phyloP scores from a whole-genome alignment of 768 basidiomycete species.

The Macrolepiota albuminosa region DNA sequence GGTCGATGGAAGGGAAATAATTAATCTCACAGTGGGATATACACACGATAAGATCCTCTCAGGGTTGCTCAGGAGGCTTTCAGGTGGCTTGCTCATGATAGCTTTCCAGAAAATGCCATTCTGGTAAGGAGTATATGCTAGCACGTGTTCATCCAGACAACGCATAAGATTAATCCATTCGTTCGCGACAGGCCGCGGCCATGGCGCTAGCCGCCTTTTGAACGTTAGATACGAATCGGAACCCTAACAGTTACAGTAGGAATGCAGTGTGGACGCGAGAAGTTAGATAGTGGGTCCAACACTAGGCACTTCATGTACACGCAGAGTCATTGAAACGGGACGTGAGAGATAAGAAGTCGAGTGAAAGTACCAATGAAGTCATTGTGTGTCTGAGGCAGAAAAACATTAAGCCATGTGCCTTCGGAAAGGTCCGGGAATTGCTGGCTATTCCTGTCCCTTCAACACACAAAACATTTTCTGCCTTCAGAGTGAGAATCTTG shows the following conservation, averaged over 20 bases:
- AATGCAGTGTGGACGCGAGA: not conserved
- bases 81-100: too few relatives aligned
- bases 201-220: not conserved
- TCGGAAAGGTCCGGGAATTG: constrained; percentile 34
- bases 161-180: not conserved
- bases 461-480: constrained; percentile 18
- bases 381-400: too few relatives aligned
- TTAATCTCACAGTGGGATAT: not conserved
- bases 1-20: not conserved
- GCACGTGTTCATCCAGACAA: too few relatives aligned
- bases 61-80: not conserved
- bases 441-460: constrained; percentile 24
- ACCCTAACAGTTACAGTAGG: not conserved
- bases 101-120: too few relatives aligned
- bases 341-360: not conserved
- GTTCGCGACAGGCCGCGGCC: not conserved
- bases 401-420: not conserved
- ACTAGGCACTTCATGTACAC: not conserved
- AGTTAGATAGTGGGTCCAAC: not conserved
- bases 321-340: not conserved
- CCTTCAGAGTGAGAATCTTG: constrained; percentile 15
- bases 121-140: too few relatives aligned
- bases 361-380: not conserved
- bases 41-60: not conserved
- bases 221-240: not conserved